Base-by-base conservation (phyloP, 1,284 basidiomycete species). In the Trametes sp. region DNA sequence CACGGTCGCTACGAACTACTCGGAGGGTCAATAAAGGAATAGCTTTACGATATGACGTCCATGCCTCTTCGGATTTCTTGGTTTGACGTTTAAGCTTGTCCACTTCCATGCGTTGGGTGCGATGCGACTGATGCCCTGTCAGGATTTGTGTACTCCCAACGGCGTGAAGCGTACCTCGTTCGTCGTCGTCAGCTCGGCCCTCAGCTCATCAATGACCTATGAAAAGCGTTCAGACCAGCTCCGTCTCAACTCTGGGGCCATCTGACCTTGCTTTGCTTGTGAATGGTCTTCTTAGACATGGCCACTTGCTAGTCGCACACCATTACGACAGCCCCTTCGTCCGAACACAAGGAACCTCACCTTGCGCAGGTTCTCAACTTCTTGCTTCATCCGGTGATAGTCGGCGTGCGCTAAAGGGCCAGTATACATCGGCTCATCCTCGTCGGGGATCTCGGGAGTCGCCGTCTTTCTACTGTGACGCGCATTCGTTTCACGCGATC, bases 191-290 rank as follows among this genome's bases (percentile, higher is more conserved):
- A 84, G 54, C 64, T 86, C 81, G 19, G 70, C 71, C 67, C 78
- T 78, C 14, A 84, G 70, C 48, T 85, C 84, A 52, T 84, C 82
- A 28, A 86, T 80, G 67, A 77, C 79, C 84, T 87, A 63, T 24
- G 6, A 6, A 9, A 24, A 21, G 1, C 48, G 13, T 24, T 49
- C 16, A 49, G 48, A 21, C 4, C 1, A 9, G 10, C 7, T n/a
- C 16, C 28, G 24, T 33, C 48, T 8, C 13, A n/a, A 10, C 19
- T 2, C 31, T n/a, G 29, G 16, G n/a, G 28, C 10, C 19, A 29
- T 8, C 52, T 19, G 6, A 88, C 88, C 80, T 89, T 89, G 55
- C 70, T 77, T 65, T 89, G 86, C 63, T 85, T 87, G 70, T 82
- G 83, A 0, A 81, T 75, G 0, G 73, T 74, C 71, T 85, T 89